Evolutionary conservation across 2,329 filamentous ascomycete species (phyloP).

Genomic region (Penicillium sumatraense): DNA sequence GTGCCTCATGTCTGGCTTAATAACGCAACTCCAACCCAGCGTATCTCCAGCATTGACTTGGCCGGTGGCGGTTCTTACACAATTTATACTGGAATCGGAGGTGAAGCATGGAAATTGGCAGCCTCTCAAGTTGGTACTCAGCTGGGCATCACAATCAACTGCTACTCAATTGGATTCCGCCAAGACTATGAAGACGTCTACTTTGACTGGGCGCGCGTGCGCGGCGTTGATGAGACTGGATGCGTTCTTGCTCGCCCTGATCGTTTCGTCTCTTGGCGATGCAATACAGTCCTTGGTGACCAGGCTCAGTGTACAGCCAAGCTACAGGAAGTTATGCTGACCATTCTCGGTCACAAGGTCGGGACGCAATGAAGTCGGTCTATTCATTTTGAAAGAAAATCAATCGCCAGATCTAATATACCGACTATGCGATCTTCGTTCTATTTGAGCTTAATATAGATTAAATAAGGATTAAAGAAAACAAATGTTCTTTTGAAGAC

Average conservation of each 20-base stretch:
- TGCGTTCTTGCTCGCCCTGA: constrained; percentile 64
- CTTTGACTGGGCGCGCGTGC: constrained; percentile 60
- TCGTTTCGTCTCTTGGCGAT: constrained; percentile 61
- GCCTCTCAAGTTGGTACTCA: constrained; percentile 44
- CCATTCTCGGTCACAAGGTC: constrained; percentile 4
- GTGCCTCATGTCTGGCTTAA: constrained; percentile 69
- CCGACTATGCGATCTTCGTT: no score
- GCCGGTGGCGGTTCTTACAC: constrained; percentile 60
- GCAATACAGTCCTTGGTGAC: constrained; percentile 8
- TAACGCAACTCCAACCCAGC: constrained; percentile 48
- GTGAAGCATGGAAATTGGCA: constrained; percentile 58
- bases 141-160: constrained; percentile 54
- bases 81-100: constrained; percentile 61
- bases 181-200: constrained; percentile 68
- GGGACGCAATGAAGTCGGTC: not conserved
- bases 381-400: not conserved
- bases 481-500: no score
- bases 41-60: constrained; percentile 63
- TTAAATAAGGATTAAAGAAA: no score
- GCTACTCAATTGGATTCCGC: constrained; percentile 60
- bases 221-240: constrained; percentile 62
- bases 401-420: no score
- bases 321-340: constrained; percentile 14
- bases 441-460: no score
- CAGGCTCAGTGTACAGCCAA: constrained; percentile 9